Evolutionary conservation across 768 basidiomycete species (phyloP), one percentile per base, ranked within the genome.

Genomic region (Rickenella mellea): DNA sequence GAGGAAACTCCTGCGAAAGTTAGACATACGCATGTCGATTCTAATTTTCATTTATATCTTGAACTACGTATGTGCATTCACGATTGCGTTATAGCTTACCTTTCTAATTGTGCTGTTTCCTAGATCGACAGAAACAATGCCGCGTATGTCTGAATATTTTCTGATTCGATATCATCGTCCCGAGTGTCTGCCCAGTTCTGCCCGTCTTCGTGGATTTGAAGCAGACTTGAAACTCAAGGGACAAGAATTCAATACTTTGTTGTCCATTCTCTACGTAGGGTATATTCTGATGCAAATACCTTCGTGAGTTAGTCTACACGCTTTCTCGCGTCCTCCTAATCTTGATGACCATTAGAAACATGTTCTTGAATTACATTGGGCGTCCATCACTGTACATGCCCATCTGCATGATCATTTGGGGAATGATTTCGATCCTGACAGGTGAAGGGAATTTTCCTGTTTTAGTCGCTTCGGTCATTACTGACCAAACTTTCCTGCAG

Each of bases 241-340:
- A 15, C 51, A 48, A 27, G 35, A 55, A 38, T 55, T 55, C 42
- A 49, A 52, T 15, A 55, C 53, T 5, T 42, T 55, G 3, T 30
- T 55, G 21, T 55, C 53, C 15, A 55, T 55, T 22, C 42, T 55
- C 20, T 55, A 55, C 31, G 53, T 55, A 25, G 53, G 53, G 29
- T 65, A 63, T 46, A 65, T 68, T 31, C 53, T 63, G 27, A 65
- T 66, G 65, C 65, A 67, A 48, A 53, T 65, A 2, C 64, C 67
- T n/a, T 64, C 64, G 58, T 66, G 42, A 48, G 52, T 24, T 22
- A 10, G n/a, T 10, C 12, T 14, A 8, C 33, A n/a, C 27, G 26
- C n/a, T 21, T 35, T 26, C 53, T 14, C 22, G 31, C 11, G 29
- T 40, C n/a, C 19, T 30, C 17, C 10, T 24, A 32, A 31, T 11